phyloP scores from a whole-genome alignment of 441 rosid species.

The Corymbia calophylla region DNA sequence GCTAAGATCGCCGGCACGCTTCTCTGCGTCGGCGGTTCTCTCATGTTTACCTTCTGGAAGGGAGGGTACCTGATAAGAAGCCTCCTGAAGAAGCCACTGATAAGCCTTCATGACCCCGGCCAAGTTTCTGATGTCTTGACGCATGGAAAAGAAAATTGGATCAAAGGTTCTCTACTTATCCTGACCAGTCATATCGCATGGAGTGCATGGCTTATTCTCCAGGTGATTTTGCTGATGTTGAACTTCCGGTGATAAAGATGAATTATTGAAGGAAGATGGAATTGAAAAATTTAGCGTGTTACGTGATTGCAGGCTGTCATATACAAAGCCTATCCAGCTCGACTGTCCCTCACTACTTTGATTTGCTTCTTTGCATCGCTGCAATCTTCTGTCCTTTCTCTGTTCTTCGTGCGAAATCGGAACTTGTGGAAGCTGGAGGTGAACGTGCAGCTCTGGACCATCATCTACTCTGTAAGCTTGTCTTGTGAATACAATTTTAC shows the following conservation, averaged over 20 bases:
- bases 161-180: constrained; percentile 35
- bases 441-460: constrained; percentile 32
- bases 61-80: constrained; percentile 21
- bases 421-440: constrained; percentile 31
- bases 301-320: constrained; percentile 8
- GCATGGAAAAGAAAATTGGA: constrained; percentile 19
- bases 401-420: constrained; percentile 25
- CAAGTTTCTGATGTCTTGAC: neutral
- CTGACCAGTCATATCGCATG: constrained; percentile 29
- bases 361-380: constrained; percentile 41
- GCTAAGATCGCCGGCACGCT: constrained; percentile 30
- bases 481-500: neutral
- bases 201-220: constrained; percentile 38
- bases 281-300: neutral
- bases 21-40: constrained; percentile 29
- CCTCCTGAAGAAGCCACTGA: constrained; percentile 21
- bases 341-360: constrained; percentile 28
- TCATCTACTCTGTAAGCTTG: constrained; percentile 20
- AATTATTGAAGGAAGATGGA: neutral
- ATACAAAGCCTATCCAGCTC: constrained; percentile 32
- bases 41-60: constrained; percentile 42
- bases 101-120: constrained; percentile 5
- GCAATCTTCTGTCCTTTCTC: constrained; percentile 29
- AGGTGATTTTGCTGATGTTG: constrained; percentile 7
- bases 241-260: neutral